These are phyloP conservation scores for Fagopyrum homotropicum DNA, from an alignment of 148 eudicot genomes.

Conservation along the genomic window DNA sequence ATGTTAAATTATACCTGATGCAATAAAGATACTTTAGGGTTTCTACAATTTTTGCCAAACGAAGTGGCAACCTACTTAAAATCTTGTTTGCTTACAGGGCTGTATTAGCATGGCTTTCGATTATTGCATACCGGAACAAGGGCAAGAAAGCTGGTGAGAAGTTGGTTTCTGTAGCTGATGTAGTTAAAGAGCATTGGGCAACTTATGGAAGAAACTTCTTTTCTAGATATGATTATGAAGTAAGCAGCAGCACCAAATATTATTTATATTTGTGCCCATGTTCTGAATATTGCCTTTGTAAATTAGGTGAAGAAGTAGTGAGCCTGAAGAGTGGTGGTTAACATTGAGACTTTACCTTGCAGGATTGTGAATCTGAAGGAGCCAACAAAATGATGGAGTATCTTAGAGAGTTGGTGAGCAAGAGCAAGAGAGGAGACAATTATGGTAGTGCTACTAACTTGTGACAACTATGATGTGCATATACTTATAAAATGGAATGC, in stretches of 20 bases:
- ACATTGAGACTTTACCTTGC: constrained; percentile 12
- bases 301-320: neutral
- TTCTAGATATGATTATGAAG: constrained; percentile 97
- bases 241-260: constrained; percentile 26
- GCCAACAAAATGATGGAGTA: constrained; percentile 87
- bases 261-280: neutral
- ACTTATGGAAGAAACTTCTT: constrained; percentile 96
- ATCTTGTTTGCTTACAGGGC: constrained; percentile 48
- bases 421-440: constrained; percentile 71
- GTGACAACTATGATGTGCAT: neutral
- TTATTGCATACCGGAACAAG: constrained; percentile 73
- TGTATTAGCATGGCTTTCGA: constrained; percentile 97
- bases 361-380: constrained; percentile 99
- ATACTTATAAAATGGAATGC: neutral
- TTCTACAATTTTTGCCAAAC: neutral
- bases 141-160: constrained; percentile 64
- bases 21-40: neutral
- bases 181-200: constrained; percentile 93
- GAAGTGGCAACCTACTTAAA: neutral
- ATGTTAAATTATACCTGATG: neutral
- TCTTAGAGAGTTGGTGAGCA: constrained; percentile 72
- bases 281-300: neutral
- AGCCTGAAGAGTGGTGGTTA: neutral
- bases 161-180: constrained; percentile 78
- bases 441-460: constrained; percentile 43